phyloP scores from a whole-genome alignment of 75 land plant genomes.

The Isoetes taiwanensis region DNA sequence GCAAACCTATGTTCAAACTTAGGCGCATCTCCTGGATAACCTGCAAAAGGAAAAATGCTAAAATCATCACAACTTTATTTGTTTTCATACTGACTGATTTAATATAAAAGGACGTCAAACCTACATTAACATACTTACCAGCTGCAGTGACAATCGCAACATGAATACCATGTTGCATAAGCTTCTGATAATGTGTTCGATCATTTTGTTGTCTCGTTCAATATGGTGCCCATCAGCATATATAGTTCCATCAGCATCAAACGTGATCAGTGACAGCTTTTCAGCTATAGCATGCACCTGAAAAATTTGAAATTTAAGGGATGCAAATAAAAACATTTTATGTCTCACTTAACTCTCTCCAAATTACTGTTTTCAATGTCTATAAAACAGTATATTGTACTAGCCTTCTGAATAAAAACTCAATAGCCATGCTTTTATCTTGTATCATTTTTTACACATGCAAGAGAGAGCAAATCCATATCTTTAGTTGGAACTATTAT shows the following conservation, averaged over 20 bases:
- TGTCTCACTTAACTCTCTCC: no score
- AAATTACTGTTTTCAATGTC: no score
- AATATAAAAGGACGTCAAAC: not conserved
- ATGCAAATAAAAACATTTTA: no score
- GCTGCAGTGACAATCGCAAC: slow-evolving; percentile 48
- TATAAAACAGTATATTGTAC: no score
- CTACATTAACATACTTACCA: slow-evolving; percentile 11
- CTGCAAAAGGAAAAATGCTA: slow-evolving; percentile 15
- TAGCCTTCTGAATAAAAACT: no score
- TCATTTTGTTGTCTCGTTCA: slow-evolving; percentile 42
- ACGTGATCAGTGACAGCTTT: slow-evolving; percentile 25
- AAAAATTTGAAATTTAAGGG: no score
- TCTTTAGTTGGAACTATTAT: no score
- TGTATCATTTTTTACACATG: no score
- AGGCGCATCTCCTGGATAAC: slow-evolving; percentile 30
- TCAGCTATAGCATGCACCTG: slow-evolving; percentile 47
- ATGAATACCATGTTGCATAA: slow-evolving; percentile 35
- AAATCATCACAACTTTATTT: not conserved
- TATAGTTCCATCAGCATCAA: slow-evolving; percentile 41
- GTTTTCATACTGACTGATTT: not conserved
- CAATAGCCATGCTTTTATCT: no score
- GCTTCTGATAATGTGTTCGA: slow-evolving; percentile 32
- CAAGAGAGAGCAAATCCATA: no score
- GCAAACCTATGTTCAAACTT: slow-evolving; percentile 29
- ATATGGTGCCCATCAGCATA: slow-evolving; percentile 47